These are phyloP conservation scores for Arachis monticola DNA, from an alignment of 331 rosid species.

Conservation along the genomic window DNA sequence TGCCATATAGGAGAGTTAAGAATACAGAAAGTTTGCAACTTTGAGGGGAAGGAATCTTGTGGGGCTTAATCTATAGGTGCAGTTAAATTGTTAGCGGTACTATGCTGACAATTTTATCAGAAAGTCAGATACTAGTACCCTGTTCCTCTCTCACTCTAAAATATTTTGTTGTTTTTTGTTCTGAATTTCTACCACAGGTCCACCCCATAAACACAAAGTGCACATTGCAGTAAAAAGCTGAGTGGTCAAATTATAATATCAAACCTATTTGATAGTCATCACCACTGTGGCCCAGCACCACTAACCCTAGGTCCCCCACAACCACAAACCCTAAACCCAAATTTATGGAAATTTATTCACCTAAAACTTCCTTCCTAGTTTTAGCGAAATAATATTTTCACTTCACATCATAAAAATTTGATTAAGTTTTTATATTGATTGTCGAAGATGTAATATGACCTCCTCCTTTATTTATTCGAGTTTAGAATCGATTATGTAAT, in stretches of 20 bases:
- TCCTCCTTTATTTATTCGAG: too few relatives aligned
- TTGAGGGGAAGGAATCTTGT: conserved; percentile 42
- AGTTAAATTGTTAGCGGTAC: conserved; percentile 28
- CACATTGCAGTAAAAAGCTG: conserved; percentile 25
- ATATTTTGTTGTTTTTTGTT: conserved; percentile 24
- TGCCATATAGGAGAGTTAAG: conserved; percentile 38
- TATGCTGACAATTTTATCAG: conserved; percentile 32
- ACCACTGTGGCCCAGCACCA: conserved; percentile 21
- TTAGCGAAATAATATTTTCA: too few relatives aligned
- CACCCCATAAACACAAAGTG: conserved; percentile 6
- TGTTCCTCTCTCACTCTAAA: not conserved
- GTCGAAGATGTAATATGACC: too few relatives aligned
- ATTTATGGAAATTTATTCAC: not conserved
- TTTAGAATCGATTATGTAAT: too few relatives aligned
- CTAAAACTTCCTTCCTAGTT: too few relatives aligned
- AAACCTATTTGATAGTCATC: not conserved
- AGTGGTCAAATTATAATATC: conserved; percentile 44
- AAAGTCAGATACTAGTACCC: conserved; percentile 34
- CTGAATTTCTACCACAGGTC: conserved; percentile 16
- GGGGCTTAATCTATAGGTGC: conserved; percentile 33
- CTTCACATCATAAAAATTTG: too few relatives aligned
- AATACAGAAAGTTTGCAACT: conserved; percentile 28
- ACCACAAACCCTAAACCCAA: conserved; percentile 9
- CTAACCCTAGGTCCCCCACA: conserved; percentile 3
- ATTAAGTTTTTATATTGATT: too few relatives aligned